Evolutionary conservation across 352 stramenopile species (phyloP).

Genomic region (Aphanomyces invadans): DNA sequence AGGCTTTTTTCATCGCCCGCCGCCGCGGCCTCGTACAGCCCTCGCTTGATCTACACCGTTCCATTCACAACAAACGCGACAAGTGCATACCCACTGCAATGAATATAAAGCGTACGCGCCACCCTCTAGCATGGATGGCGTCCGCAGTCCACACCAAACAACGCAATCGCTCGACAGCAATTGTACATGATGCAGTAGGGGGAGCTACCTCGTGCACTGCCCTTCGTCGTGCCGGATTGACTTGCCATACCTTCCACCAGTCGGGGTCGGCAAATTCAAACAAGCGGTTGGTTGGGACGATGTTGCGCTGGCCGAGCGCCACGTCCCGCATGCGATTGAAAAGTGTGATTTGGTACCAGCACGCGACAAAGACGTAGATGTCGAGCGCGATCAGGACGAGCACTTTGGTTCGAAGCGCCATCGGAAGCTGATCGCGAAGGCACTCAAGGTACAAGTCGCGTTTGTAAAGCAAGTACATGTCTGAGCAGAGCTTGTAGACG

Average conservation of each 20-base stretch:
- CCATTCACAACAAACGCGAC: not conserved
- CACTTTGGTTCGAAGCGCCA: slow-evolving; percentile 26
- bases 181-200: no score
- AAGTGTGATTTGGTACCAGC: slow-evolving; percentile 71
- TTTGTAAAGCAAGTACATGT: slow-evolving; percentile 35
- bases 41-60: slow-evolving; percentile 34
- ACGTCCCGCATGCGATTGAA: slow-evolving; percentile 75
- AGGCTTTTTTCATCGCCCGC: slow-evolving; percentile 51
- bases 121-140: no score
- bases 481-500: slow-evolving; percentile 42
- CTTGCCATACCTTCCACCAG: not conserved
- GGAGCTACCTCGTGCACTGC: not conserved
- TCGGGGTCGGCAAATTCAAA: slow-evolving; percentile 19
- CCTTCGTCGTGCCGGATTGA: not conserved
- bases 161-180: no score
- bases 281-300: not conserved
- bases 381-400: slow-evolving; percentile 45
- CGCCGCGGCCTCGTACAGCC: slow-evolving; percentile 58
- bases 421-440: not conserved
- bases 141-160: no score
- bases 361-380: slow-evolving; percentile 46
- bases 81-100: not conserved
- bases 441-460: slow-evolving; percentile 29
- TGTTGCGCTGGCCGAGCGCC: slow-evolving; percentile 51
- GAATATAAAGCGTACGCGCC: no score